phyloP scores from a whole-genome alignment of 2,329 filamentous ascomycete genomes.

The Elsinoe batatas region DNA sequence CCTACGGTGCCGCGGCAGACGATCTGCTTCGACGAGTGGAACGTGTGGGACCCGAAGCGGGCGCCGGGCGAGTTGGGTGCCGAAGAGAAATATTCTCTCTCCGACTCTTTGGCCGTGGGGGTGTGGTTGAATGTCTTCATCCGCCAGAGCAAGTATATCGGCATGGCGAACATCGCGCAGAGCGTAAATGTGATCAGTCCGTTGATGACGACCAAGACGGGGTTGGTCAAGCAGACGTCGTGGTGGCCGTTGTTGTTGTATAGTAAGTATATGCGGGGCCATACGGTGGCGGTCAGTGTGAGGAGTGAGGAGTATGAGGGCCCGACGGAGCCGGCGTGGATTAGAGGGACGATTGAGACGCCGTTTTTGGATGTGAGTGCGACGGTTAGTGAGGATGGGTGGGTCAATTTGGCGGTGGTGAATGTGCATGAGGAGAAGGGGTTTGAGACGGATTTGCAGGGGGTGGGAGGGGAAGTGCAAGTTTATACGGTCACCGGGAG shows the following conservation, averaged over 20 bases:
- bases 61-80: slow-evolving; percentile 62
- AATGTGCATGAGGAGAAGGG: slow-evolving; percentile 55
- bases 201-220: slow-evolving; percentile 58
- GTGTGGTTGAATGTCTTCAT: slow-evolving; percentile 70
- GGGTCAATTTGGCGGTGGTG: slow-evolving; percentile 58
- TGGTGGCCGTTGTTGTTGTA: slow-evolving; percentile 68
- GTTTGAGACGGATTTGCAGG: slow-evolving; percentile 51
- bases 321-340: slow-evolving; percentile 55
- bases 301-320: slow-evolving; percentile 55
- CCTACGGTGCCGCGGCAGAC: slow-evolving; percentile 51
- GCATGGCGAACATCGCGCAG: slow-evolving; percentile 73
- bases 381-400: slow-evolving; percentile 48
- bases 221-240: slow-evolving; percentile 60
- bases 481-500: slow-evolving; percentile 55
- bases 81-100: slow-evolving; percentile 65
- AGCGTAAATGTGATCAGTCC: slow-evolving; percentile 69
- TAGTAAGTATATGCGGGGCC: slow-evolving; percentile 62
- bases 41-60: slow-evolving; percentile 66
- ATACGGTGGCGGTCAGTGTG: slow-evolving; percentile 57
- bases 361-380: slow-evolving; percentile 63
- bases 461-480: slow-evolving; percentile 44
- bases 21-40: slow-evolving; percentile 81
- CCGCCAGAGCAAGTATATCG: slow-evolving; percentile 58
- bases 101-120: slow-evolving; percentile 64
- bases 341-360: slow-evolving; percentile 54